Percentiles rank a stretch among this genome's conserved stretches.
Evolutionary conservation across 2,329 filamentous ascomycete genomes (phyloP).

Genomic region (Clathrospora elynae): DNA sequence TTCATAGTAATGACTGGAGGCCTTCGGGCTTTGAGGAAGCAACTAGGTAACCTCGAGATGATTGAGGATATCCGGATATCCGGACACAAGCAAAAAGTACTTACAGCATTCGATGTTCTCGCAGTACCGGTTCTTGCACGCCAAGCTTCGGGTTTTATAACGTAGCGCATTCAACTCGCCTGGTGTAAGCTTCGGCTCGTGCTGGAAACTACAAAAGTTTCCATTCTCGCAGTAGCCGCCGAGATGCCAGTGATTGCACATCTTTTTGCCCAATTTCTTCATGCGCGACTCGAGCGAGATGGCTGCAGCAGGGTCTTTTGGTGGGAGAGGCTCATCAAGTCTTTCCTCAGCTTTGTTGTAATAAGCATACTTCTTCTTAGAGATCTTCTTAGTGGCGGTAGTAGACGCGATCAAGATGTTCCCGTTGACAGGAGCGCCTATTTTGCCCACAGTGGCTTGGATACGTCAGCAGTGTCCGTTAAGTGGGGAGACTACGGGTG

Average conservation of each 20-base stretch:
- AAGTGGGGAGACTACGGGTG: too few relatives aligned
- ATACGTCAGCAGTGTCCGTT: constrained; percentile 15
- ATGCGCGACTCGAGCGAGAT: constrained; percentile 39
- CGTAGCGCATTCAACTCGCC: constrained; percentile 49
- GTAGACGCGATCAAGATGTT: constrained; percentile 48
- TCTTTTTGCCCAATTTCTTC: constrained; percentile 37
- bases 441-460: constrained; percentile 53
- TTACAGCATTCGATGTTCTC: constrained; percentile 51
- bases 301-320: constrained; percentile 31
- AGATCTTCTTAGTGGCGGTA: constrained; percentile 21
- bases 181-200: constrained; percentile 47
- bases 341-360: constrained; percentile 52
- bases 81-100: constrained; percentile 9
- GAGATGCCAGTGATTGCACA: constrained; percentile 46
- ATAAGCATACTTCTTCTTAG: constrained; percentile 46
- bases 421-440: constrained; percentile 31
- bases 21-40: too few relatives aligned
- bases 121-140: constrained; percentile 48
- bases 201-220: constrained; percentile 51
- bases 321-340: constrained; percentile 48
- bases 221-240: constrained; percentile 49
- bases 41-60: neutral
- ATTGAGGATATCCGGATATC: neutral
- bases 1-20: neutral
- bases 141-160: constrained; percentile 50